Base-by-base conservation (phyloP, 306 rosid genomes). In the Lathyrus sativus region DNA sequence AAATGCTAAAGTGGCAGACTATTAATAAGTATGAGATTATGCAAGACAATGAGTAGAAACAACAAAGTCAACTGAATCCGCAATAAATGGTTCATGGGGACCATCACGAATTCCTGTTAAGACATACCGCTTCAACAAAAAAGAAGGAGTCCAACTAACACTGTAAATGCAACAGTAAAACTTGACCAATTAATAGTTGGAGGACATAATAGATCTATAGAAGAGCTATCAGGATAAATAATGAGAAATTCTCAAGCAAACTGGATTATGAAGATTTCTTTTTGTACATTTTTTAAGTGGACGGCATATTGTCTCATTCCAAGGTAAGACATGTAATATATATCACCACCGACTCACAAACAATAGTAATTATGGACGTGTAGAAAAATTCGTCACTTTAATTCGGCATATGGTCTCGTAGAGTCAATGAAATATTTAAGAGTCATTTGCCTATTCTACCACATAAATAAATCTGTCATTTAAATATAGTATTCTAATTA, bases 71-170 rank as follows among this genome's bases (percentile, higher is more conserved):
- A 90, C 97, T 22, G 99, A 95, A 87, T 95, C 99, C 0, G 99
- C 99, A 78, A 93, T 93, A 81, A 93, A 93, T 63, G 99, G 99
- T 82, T 93, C 99, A 33, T 87, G 97, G 46, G 97, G 99, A 53
- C 97, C 99, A 77, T 88, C 97, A 18, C 92, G 99, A 78, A 93
- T 93, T 78, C 99, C 99, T 66, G 99, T 86, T 69, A 93, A 85
- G 80, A 93, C 95, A 59, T 88, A 90, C 74, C 99, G 85, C 87
- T 93, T 93, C 77, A 93, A 86, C 90, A 93, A 81, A 87, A 93
- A 93, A 26, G 99, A 90, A 70, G 99, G 99, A 67, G 95, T 83
- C 99, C 99, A 93, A 84, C 95, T 74, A 68, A 90, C 96, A 62
- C 99, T 93, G 97, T 53, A 80, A 53, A 74, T 53, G 63, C 60